phyloP scores from a whole-genome alignment of 345 rosid genomes.

The Barbarea vulgaris region DNA sequence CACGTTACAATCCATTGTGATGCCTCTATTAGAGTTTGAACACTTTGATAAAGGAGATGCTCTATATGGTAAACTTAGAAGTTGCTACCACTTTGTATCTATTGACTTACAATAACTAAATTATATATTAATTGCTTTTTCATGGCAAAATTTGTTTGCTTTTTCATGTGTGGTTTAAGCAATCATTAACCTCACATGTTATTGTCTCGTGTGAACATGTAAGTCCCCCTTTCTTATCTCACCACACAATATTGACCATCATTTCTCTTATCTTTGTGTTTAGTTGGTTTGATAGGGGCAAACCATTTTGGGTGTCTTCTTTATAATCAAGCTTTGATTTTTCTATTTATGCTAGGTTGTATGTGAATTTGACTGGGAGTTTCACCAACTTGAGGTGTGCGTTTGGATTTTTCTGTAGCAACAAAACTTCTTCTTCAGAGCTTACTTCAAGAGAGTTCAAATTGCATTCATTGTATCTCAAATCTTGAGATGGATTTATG shows the following conservation, averaged over 20 bases:
- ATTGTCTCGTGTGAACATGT: conserved; percentile 45
- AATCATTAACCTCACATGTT: conserved; percentile 44
- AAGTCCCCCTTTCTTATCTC: conserved; percentile 38
- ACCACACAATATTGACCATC: conserved; percentile 42
- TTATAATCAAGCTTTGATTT: background rate
- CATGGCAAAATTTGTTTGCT: no score
- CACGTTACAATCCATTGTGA: no score
- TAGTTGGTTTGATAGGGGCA: conserved; percentile 3
- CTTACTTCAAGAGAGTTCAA: no score
- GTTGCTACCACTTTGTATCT: no score
- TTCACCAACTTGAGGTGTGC: conserved; percentile 75
- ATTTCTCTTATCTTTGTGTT: conserved; percentile 19
- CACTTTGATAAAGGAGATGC: no score
- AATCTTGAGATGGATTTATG: no score
- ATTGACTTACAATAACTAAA: no score
- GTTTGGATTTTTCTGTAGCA: conserved; percentile 5
- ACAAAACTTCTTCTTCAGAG: background rate
- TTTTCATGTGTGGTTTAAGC: conserved; percentile 20
- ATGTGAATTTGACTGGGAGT: conserved; percentile 87
- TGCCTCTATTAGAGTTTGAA: no score
- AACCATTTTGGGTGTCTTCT: background rate
- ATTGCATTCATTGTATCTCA: no score
- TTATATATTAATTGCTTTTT: no score
- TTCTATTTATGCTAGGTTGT: conserved; percentile 61
- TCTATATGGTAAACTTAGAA: no score